A percentile compares a stretch with the other conserved stretches of the same genome.
These are phyloP conservation scores for Diaporthe australafricana DNA, from an alignment of 2,329 filamentous ascomycete species.

Conservation along the genomic window DNA sequence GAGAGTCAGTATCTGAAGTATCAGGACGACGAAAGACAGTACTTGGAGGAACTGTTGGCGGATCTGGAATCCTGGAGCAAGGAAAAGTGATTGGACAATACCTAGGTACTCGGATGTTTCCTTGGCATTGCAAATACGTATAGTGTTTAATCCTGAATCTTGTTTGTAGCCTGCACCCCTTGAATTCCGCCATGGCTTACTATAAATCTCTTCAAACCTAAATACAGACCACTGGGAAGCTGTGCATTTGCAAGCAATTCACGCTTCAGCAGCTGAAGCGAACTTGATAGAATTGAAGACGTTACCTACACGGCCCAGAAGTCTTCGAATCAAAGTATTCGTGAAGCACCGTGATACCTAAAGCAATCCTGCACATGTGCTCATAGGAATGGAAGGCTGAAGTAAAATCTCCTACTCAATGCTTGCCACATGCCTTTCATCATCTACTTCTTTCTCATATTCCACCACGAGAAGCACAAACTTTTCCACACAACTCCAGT, in stretches of 20 bases:
- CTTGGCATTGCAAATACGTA: background rate
- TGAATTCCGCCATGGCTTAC: background rate
- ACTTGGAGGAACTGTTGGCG: slow-evolving; percentile 2
- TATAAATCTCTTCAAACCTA: too few species aligned
- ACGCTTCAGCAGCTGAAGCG: too few species aligned
- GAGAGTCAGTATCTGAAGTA: slow-evolving; percentile 21
- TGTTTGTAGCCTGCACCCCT: background rate
- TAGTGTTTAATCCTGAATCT: too few species aligned
- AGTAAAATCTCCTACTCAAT: background rate
- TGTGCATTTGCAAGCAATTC: too few species aligned
- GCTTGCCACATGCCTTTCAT: background rate
- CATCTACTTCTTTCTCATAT: background rate
- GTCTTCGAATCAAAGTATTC: too few species aligned
- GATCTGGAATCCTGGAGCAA: background rate
- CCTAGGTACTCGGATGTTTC: too few species aligned
- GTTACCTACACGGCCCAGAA: too few species aligned
- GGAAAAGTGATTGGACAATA: background rate
- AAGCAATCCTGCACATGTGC: background rate
- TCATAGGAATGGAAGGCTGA: background rate
- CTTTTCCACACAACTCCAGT: background rate
- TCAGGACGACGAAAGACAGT: slow-evolving; percentile 12
- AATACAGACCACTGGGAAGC: too few species aligned
- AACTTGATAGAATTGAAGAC: too few species aligned
- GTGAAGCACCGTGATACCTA: too few species aligned
- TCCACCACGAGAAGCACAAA: background rate